Conservation (phyloP, 2,329 filamentous ascomycete species). For the Stachybotrys echinatus region DNA sequence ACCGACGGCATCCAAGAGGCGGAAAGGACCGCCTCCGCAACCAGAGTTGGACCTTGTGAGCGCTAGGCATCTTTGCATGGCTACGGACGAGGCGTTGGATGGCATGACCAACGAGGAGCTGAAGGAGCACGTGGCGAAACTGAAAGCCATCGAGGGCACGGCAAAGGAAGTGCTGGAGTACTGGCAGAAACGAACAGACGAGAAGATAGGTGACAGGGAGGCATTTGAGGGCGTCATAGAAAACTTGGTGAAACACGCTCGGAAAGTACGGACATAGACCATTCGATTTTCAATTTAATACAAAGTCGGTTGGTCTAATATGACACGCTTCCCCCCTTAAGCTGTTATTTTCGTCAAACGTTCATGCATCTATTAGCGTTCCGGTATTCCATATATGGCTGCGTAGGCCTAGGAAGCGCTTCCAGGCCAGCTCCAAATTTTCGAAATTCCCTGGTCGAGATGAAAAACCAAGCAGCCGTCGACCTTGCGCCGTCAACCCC, state of each 20-base stretch:
- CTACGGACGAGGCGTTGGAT: conserved; percentile 75
- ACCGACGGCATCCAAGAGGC: conserved; percentile 36
- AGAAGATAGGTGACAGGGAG: conserved; percentile 84
- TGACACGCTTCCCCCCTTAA: conserved; percentile 13
- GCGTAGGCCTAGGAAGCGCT: not conserved
- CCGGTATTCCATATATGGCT: conserved; percentile 11
- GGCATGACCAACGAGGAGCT: conserved; percentile 79
- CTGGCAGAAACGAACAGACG: conserved; percentile 82
- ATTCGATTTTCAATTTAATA: conserved; percentile 6
- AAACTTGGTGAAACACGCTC: conserved; percentile 86
- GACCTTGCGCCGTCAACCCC: not conserved
- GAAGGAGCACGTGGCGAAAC: conserved; percentile 59
- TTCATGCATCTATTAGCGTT: conserved; percentile 18
- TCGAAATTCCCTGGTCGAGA: conserved; percentile 5
- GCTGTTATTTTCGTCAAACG: conserved; percentile 11
- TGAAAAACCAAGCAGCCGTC: not conserved
- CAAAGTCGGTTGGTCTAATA: conserved; percentile 14
- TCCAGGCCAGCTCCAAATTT: not conserved
- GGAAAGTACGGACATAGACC: conserved; percentile 71
- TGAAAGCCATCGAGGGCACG: conserved; percentile 64
- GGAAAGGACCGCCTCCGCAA: conserved; percentile 58
- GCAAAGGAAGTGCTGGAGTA: conserved; percentile 78
- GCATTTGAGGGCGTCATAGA: conserved; percentile 96
- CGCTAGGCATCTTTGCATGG: conserved; percentile 72
- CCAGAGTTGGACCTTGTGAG: conserved; percentile 76